phyloP scores from a whole-genome alignment of 75 land plant species.

The Cryptomeria japonica region DNA sequence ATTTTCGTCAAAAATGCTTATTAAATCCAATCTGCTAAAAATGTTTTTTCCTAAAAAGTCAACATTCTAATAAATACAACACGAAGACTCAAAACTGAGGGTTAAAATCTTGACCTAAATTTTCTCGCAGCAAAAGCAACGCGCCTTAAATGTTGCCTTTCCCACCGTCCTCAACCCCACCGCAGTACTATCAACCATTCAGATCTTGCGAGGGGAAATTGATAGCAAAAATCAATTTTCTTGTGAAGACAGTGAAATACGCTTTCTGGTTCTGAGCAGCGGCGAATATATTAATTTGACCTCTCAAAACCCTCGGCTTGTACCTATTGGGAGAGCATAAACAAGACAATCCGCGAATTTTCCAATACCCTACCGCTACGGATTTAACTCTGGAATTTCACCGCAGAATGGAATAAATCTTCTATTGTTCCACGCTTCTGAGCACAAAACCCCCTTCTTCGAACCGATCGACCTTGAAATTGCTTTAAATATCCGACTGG shows the following conservation, averaged over 20 bases:
- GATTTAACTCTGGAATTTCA: background rate
- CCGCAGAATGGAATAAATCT: background rate
- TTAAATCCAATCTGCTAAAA: background rate
- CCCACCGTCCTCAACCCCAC: background rate
- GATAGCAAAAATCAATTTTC: background rate
- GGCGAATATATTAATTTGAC: background rate
- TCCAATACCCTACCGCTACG: background rate
- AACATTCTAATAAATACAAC: background rate
- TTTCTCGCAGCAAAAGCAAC: background rate
- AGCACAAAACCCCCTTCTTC: background rate
- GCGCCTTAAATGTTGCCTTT: background rate
- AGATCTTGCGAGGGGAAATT: background rate
- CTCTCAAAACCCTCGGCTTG: background rate
- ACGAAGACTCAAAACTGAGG: background rate
- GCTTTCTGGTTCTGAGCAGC: background rate
- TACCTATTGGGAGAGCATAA: background rate
- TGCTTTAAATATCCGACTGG: background rate
- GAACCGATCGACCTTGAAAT: background rate
- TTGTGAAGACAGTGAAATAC: background rate
- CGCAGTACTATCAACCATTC: background rate
- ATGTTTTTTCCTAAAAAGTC: background rate
- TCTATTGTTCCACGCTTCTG: background rate
- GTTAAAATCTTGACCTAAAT: background rate
- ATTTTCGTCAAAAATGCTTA: too few relatives aligned
- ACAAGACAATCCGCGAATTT: background rate